These are phyloP conservation scores for Monosporascus ibericus DNA, from an alignment of 2,329 filamentous ascomycete species.

Conservation along the genomic window DNA sequence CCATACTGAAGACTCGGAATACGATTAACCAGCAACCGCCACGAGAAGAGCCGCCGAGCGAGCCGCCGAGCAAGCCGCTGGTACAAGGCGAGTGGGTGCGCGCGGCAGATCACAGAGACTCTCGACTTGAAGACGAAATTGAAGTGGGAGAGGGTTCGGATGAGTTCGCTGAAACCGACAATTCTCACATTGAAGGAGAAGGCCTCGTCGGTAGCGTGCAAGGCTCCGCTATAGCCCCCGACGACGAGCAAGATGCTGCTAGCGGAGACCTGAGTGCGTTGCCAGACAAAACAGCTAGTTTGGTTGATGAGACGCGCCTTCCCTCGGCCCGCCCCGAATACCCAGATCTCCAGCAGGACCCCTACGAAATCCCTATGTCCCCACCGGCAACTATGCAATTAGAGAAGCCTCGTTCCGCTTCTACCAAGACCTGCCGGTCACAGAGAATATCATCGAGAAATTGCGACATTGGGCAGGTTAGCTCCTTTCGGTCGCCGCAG, in stretches of 20 bases:
- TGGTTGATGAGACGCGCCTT: not conserved
- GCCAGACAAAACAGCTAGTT: not conserved
- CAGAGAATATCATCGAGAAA: not conserved
- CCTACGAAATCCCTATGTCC: not conserved
- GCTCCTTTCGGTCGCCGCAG: not conserved
- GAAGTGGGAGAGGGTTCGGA: not conserved
- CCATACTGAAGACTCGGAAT: not conserved
- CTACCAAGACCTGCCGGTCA: not conserved
- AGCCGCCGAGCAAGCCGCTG: not conserved
- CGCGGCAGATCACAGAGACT: not conserved
- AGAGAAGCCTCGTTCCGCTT: not conserved
- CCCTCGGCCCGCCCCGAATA: not conserved
- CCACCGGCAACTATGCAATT: not conserved
- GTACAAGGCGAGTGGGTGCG: not conserved
- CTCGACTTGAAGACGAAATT: not conserved
- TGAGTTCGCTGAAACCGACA: not conserved
- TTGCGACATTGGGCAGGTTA: not conserved
- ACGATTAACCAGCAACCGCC: not conserved
- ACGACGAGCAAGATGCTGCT: not conserved
- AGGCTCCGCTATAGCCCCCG: not conserved
- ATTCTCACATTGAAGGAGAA: not conserved
- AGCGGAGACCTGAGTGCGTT: not conserved
- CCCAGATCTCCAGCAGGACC: not conserved
- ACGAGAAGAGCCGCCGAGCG: not conserved
- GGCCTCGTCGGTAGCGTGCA: not conserved